Percentiles rank a stretch among this genome's conserved stretches.
Conservation (phyloP, 169 alveolate species). For the Cryptosporidium viatorum region DNA sequence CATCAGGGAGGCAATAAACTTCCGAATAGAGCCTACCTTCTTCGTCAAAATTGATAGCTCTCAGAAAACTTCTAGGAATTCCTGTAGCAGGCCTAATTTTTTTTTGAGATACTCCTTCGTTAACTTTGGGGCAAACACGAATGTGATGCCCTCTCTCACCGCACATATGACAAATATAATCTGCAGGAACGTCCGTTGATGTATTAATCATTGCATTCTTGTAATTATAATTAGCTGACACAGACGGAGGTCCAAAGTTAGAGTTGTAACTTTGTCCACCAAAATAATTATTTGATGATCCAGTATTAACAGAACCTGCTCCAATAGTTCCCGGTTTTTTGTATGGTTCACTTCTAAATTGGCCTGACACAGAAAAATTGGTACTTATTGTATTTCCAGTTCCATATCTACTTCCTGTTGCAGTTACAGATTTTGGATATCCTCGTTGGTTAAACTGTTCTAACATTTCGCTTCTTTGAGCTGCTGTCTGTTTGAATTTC, state of each 20-base stretch:
- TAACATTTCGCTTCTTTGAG: constrained; percentile 70
- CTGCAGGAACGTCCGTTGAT: constrained; percentile 66
- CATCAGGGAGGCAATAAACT: constrained; percentile 84
- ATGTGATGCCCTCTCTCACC: constrained; percentile 89
- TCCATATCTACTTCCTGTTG: constrained; percentile 8
- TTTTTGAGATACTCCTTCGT: constrained; percentile 83
- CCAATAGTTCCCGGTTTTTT: neutral
- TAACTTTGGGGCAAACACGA: constrained; percentile 82
- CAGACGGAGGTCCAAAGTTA: neutral
- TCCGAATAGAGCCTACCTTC: constrained; percentile 77
- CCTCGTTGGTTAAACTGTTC: constrained; percentile 52
- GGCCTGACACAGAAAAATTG: neutral
- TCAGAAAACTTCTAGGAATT: constrained; percentile 85
- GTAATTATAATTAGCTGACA: neutral
- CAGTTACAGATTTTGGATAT: neutral
- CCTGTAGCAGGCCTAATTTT: constrained; percentile 89
- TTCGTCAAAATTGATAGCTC: constrained; percentile 83
- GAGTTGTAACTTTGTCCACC: neutral
- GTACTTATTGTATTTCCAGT: neutral
- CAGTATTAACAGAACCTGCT: neutral
- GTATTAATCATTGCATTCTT: neutral
- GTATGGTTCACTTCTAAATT: constrained; percentile 55
- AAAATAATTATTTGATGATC: neutral
- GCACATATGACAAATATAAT: constrained; percentile 89
- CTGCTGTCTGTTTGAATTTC: constrained; percentile 58